Base-by-base conservation (phyloP, 148 eudicot species). In the Persicaria maculosa region DNA sequence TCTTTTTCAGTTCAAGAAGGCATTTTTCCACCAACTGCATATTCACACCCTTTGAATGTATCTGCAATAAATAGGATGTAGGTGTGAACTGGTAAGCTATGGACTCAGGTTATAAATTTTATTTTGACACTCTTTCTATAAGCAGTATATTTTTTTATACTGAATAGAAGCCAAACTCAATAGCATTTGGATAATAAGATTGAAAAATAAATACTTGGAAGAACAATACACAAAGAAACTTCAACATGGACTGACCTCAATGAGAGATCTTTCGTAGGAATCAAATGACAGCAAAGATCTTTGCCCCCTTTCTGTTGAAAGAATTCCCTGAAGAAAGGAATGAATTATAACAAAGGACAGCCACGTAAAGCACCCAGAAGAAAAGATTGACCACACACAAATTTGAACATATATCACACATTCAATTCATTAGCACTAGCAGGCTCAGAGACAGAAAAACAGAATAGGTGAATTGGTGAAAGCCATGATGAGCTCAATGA, bases 271-370 rank as follows among this genome's bases (percentile, higher is more conserved):
- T 78, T 92, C 94, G 58, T 83, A 86, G 31, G 91, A 84, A 84
- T 92, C 94, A 83, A 90, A 85, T 72, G 91, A 84, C 73, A 64
- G 68, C 59, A 96, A 77, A 73, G 91, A 85, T 74, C 84, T 85
- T 69, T 85, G 91, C 62, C 99, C 99, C 76, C 83, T 90, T 78
- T 92, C 97, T 54, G 99, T 96, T 5, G 97, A 89, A 50, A 96
- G 91, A 81, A 96, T 84, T 59, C 99, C 99, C 97, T 95, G 88
- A 20, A 48, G 50, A 72, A 72, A 72, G 59, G 52, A 72, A 48
- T 36, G 14, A 64, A 64, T 36, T 9, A 36, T 65, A 65, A 19
- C 17, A 44, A 44, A 36, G 6, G 72, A 19, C 31, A 47, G 72
- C 8, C 54, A 71, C 2, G 40, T 47, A 20, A 15, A 48, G 53